Evolutionary conservation across 179 eudicot genomes (phyloP), one percentile per base, ranked within the genome.

Genomic region (Vitellaria paradoxa): DNA sequence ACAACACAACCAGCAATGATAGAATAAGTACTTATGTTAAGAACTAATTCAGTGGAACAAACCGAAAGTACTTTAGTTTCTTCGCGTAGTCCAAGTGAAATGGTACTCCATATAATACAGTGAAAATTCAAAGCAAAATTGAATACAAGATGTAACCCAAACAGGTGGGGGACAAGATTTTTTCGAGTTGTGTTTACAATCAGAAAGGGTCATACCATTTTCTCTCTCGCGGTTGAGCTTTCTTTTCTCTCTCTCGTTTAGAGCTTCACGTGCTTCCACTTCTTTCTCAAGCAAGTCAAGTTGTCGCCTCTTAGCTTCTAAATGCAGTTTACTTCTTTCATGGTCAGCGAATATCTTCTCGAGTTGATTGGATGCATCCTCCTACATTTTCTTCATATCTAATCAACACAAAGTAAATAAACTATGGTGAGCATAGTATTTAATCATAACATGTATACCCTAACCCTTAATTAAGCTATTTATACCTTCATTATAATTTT

Each of bases 401-500:
- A 68, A 40, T 72, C 18, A 64, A 68, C 46, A 72, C 62, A 72
- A 64, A 61, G 10, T 8, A 23, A 70, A 14, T 0, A 9, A 42
- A 65, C 24, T 12, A 69, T 23, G 9, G 18, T 9, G 20, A 20
- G 15, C 21, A 47, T 1, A 76, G 49, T 14, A 74, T 30, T 46
- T 23, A 74, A 62, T 26, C 13, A 47, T 47, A 17, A 49, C 42
- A 20, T 8, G 42, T 17, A 49, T 14, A 47, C 46, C 47, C 24
- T 15, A 49, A 12, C 10, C 26, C 1, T 26, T 7, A 9, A 65
- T 50, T 26, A 24, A 75, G 61, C 23, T 75, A 74, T 65, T 65
- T 24, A 69, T 76, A 96, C 99, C 96, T 87, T 89, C 93, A 68
- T 91, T 90, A 81, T 89, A 92, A 61, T 79, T 79, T 70, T 85